Base-by-base conservation (phyloP, 495 filamentous ascomycete genomes). In the Massariosphaeria phaeospora region DNA sequence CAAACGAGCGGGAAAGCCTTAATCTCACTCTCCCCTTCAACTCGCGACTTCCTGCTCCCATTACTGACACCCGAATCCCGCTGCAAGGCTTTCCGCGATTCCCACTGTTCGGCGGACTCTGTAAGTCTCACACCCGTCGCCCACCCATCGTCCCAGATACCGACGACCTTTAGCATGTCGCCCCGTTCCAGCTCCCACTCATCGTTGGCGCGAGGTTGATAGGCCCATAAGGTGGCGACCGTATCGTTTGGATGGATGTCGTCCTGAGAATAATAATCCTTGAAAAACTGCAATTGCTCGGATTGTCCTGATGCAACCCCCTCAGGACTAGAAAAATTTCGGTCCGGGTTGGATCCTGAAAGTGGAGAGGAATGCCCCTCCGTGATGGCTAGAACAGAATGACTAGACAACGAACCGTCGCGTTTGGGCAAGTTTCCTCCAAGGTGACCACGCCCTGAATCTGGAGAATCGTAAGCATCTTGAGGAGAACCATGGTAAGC, bases 61-160 rank as follows among this genome's bases (percentile, higher is more conserved):
- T 86, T 85, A 4, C 90, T 96, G 46, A 97, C 85, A 35, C 94
- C 94, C 66, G 90, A 96, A 69, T 97, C 94, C 26, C 94, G 81
- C 62, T 95, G 88, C 12, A 80, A 74, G 43, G 86, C 83, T 63
- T 83, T 80, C 44, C 83, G 81, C 20, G 79, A 78, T 59, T 93
- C 87, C 77, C 85, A 94, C 48, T 96, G 88, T 48, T 99, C 94
- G 1, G 89, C 90, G 48, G 83, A 78, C 58, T 95, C 88, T 41
- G 84, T 73, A 25, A 96, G 68, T 63, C 90, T 74, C 45, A 95
- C 79, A 59, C 94, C 94, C 9, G 94, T 99, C 26, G 94, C 94
- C 94, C 94, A 99, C 34, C 94, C 94, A 72, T 99, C 94, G 67
- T 99, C 94, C 94, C 94, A 99, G 57, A 99, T 96, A 33, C 94